A percentile compares a stretch with the other conserved stretches of the same genome.
phyloP scores from a whole-genome alignment of 306 rosid genomes.

The Gastrolobium villosum region DNA sequence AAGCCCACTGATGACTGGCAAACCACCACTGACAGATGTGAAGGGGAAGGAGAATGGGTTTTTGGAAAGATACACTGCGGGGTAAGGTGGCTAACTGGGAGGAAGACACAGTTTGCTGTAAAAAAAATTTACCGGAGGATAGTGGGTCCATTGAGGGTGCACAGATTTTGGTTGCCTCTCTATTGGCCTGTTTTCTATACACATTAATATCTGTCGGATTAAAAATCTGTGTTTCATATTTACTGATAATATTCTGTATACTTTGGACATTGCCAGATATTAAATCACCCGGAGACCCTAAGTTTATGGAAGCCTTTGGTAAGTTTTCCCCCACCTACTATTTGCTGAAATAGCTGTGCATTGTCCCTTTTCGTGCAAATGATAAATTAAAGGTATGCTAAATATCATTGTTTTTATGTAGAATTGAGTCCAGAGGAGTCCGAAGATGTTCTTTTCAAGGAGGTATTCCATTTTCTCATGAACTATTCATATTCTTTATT shows the following conservation, averaged over 20 bases:
- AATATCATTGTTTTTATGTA: conserved; percentile 55
- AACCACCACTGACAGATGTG: conserved; percentile 6
- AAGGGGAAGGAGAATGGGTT: not conserved
- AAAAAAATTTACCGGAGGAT: not conserved
- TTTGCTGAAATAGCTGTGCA: conserved; percentile 28
- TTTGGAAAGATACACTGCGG: not conserved
- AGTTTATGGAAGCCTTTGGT: conserved; percentile 98
- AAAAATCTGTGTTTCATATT: conserved; percentile 3
- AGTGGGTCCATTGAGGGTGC: not conserved
- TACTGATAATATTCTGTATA: conserved; percentile 33
- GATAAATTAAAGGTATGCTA: conserved; percentile 37
- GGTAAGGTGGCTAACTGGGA: not conserved
- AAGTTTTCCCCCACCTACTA: conserved; percentile 49
- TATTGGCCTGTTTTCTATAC: conserved; percentile 17
- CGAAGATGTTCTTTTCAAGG: conserved; percentile 98
- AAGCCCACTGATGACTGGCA: not conserved
- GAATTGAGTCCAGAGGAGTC: conserved; percentile 97
- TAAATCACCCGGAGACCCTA: conserved; percentile 90
- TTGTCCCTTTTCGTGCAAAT: conserved; percentile 43
- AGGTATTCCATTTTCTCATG: conserved; percentile 59
- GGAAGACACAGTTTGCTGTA: not conserved
- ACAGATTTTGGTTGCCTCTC: conserved; percentile 32
- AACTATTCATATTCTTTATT: conserved; percentile 44
- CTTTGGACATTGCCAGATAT: conserved; percentile 65
- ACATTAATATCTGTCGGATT: conserved; percentile 7